A percentile compares a stretch with the other conserved stretches of the same genome.
These are phyloP conservation scores for Scheffersomyces parashehatae DNA, from an alignment of 1,139 yeast genomes.

Conservation along the genomic window DNA sequence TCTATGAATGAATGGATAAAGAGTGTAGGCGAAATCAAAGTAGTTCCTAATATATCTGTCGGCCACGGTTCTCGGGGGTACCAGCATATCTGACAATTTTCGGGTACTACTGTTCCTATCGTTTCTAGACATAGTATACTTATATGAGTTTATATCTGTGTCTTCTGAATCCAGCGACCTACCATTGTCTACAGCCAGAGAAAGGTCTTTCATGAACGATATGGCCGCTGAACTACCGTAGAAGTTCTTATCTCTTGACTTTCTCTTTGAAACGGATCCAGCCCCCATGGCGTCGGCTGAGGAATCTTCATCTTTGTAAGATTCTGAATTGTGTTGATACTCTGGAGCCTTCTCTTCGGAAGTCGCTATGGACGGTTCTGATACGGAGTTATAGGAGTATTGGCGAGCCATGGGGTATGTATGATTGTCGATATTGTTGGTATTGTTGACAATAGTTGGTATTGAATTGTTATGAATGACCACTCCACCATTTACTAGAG, in stretches of 20 bases:
- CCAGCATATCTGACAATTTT: conserved; percentile 6
- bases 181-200: neutral
- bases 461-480: no score
- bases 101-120: conserved; percentile 3
- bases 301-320: neutral
- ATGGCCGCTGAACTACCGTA: neutral
- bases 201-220: neutral
- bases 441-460: neutral
- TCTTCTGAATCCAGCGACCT: neutral
- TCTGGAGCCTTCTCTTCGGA: neutral
- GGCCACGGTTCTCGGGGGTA: conserved; percentile 10
- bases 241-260: neutral
- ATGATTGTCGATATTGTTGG: neutral
- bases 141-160: neutral
- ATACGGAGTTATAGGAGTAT: neutral
- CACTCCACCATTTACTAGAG: no score
- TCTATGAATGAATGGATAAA: conserved; percentile 21
- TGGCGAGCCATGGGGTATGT: neutral
- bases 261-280: neutral
- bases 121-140: conserved; percentile 8
- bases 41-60: conserved; percentile 12
- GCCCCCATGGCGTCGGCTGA: neutral
- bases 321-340: neutral
- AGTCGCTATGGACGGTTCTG: neutral
- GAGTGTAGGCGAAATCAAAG: conserved; percentile 12